Evolutionary conservation across 768 basidiomycete genomes (phyloP), one percentile per base, ranked within the genome.

Genomic region (Clavulina sp.): DNA sequence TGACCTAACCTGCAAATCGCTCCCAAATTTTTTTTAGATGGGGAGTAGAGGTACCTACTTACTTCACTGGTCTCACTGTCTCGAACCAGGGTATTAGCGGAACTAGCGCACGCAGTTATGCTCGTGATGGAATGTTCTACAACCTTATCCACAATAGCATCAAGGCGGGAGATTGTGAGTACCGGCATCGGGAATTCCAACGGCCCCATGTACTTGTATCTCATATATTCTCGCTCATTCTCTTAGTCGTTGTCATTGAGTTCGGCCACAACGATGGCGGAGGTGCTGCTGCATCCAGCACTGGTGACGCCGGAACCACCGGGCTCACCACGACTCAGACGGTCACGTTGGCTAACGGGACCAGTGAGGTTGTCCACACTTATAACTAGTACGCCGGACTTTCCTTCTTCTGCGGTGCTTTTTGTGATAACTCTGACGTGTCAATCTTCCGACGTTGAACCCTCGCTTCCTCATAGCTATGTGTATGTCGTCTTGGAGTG

Each of bases 11-110:
- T 53, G 28, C 19, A 52, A 18, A 29, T 21, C 28, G 2, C 2
- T 23, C 47, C 32, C 21, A 36, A n/a, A 52, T 5, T 24, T 51
- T 21, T 40, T 7, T 47, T 26, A 29, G 48, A 44, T 24, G 60
- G 57, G 7, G 60, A 23, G 21, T 33, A 18, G 21, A 21, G 26
- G 46, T 53, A 19, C 13, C 21, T n/a, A 23, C 31, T 24, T 28
- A 28, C 9, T 40, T 29, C 34, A 16, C 7, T 16, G 31, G 48
- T 19, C 61, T 73, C 47, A 65, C 69, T 1, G 68, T 73, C 5
- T 65, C 71, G 16, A 75, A 75, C 56, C 56, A 63, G 41, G 73
- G 73, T 0, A 66, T 73, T 38, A 70, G 65, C 5, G 73, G 73
- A 3, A 63, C 68, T 4, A 70, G 67, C 43, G 67, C 73, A 1